Conservation (phyloP, 352 stramenopile species). For the Phytophthora cactorum region DNA sequence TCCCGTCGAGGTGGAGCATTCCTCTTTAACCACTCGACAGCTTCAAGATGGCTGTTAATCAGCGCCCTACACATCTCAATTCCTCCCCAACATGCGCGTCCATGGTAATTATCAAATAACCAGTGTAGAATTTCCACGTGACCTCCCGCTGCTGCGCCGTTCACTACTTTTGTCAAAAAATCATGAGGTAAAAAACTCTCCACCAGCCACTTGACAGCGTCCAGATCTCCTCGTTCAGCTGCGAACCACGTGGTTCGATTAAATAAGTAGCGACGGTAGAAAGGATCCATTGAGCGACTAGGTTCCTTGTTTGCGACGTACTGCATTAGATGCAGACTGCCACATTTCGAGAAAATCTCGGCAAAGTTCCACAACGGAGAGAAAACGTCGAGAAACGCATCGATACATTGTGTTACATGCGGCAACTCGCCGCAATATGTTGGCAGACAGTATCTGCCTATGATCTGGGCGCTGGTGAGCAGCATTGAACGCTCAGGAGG, state of each 20-base stretch:
- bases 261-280: conserved; percentile 22
- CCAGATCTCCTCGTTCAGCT: conserved; percentile 20
- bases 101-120: conserved; percentile 13
- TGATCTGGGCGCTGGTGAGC: conserved; percentile 5
- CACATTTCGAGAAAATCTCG: conserved; percentile 12
- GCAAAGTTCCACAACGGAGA: conserved; percentile 15
- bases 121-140: conserved; percentile 22
- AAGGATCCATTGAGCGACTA: conserved; percentile 10
- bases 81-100: conserved; percentile 14
- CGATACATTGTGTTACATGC: conserved; percentile 16
- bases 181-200: conserved; percentile 7
- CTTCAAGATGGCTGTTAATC: conserved; percentile 39
- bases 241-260: conserved; percentile 15
- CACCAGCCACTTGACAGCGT: conserved; percentile 18
- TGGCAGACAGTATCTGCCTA: conserved; percentile 5
- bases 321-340: conserved; percentile 18
- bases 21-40: conserved; percentile 47
- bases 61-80: conserved; percentile 25
- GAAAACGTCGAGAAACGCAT: conserved; percentile 25
- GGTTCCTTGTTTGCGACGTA: conserved; percentile 8
- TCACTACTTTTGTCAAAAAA: conserved; percentile 24
- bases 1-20: conserved; percentile 17
- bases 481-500: not conserved
- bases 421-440: conserved; percentile 5
- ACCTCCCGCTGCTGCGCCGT: conserved; percentile 17